Evolutionary conservation across 805 yeast genomes (phyloP), one percentile per base, ranked within the genome.

Genomic region (Osmozyma mogii): DNA sequence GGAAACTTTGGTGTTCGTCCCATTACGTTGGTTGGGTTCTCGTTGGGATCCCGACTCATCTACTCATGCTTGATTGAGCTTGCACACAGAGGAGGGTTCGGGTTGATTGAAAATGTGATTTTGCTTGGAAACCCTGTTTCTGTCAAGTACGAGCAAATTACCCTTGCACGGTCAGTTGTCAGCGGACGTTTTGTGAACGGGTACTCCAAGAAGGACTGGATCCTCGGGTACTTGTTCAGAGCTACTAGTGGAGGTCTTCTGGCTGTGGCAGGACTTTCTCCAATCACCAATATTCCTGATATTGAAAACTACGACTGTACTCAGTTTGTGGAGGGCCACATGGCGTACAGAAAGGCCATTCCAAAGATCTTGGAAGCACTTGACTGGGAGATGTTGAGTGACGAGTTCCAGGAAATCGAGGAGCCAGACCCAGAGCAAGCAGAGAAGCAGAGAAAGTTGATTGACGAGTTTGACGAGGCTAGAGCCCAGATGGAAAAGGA

Each of bases 241-340:
- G 98, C 97, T 2, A 87, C 97, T 1, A 76, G 92, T 35, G 96
- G 97, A 35, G 97, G 97, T 0, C 64, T 92, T 25, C 79, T 82
- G 45, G 71, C 84, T n/a, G 92, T 92, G 25, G 87, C 89, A 4
- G 98, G 98, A 0, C 64, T 92, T 17, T 78, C 95, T 0, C 79
- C 88, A 4, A 70, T 89, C 21, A 78, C 74, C 25, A 47, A 49
- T 13, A 58, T 74, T 13, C 65, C 70, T 15, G 83, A 79, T 0
- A 65, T 92, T 17, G 95, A 87, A 40, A 89, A 89, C 53, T 68
- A 80, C 38, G 94, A 92, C 49, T 84, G 94, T 47, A 83, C 97
- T 0, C 85, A 78, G 12, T 45, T 67, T 30, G 95, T 89, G 4
- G 87, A 82, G 36, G 98, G 98, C 1, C 98, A 92, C 60, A 84